Base-by-base conservation (phyloP, 768 basidiomycete species). In the Boletus rubescentipes region DNA sequence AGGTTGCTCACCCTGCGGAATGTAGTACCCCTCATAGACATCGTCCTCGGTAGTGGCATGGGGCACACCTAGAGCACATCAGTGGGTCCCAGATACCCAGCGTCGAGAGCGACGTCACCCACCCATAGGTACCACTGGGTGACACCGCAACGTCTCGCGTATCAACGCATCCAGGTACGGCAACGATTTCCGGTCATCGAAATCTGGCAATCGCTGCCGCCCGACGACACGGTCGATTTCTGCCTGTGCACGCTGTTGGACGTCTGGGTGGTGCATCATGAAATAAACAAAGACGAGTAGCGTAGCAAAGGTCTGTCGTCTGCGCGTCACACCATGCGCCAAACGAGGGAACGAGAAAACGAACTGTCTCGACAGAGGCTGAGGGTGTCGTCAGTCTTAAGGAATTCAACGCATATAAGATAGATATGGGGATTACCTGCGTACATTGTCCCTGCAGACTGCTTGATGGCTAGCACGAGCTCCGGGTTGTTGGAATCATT, bases 31-130 rank as follows among this genome's bases (percentile, higher is more conserved):
- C 18, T 63, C 56, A 54, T 75, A 77, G 5, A 65, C 53, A 53
- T 75, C 72, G 9, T 75, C 73, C 8, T 62, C 61, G 6, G 49
- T 70, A 11, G 73, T 71, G 23, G 66, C 63, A 55, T 79, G 79
- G 14, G 77, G 75, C 14, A 79, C 58, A 29, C 74, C 78, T 79
- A 34, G 10, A 29, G 2, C 5, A 26, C 16, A 4, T 55, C 9
- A 58, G 35, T 1, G 9, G 9, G 4, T 20, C 9, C 8, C n/a
- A 8, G 16, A n/a, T 20, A 26, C 8, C 26, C 5, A 14, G 4
- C 10, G 2, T 16, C 11, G 36, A 18, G 8, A 44, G 14, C 3
- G 11, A 29, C n/a, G n/a, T n/a, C n/a, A 38, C 55, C 3, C 36
- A 70, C 72, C 65, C 1, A 72, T 37, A 2, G 70, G 64, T 3